Percentiles rank a stretch among this genome's conserved stretches.
These are phyloP conservation scores for Pseudognaphalium luteoalbum DNA, from an alignment of 129 eudicot genomes.

Conservation along the genomic window DNA sequence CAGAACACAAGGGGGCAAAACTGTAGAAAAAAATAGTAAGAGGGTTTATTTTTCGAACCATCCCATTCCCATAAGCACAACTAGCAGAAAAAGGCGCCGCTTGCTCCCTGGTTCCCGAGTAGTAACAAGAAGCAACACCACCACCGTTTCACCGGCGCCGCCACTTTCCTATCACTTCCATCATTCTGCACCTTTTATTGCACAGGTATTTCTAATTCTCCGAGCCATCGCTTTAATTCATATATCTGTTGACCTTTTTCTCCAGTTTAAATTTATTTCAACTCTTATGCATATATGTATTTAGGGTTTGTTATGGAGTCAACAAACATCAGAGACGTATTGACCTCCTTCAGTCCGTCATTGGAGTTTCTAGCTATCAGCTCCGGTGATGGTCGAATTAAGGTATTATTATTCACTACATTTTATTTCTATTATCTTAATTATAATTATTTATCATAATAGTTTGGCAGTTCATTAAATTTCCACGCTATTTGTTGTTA, in stretches of 20 bases:
- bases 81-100: not conserved
- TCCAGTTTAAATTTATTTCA: not conserved
- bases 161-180: not conserved
- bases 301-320: constrained; percentile 43
- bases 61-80: not conserved
- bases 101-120: not conserved
- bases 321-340: constrained; percentile 64
- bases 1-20: no score
- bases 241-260: not conserved
- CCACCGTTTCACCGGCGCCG: not conserved
- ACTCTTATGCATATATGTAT: not conserved
- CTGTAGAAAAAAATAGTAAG: no score
- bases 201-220: not conserved
- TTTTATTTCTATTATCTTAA: not conserved
- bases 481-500: not conserved
- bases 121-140: not conserved
- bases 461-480: not conserved
- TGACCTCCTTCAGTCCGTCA: constrained; percentile 78
- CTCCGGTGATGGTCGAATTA: constrained; percentile 80
- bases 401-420: constrained; percentile 43
- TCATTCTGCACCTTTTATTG: not conserved
- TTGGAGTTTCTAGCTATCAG: constrained; percentile 77
- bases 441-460: not conserved
- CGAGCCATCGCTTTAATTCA: constrained; percentile 18
- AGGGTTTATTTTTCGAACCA: no score